Conservation (phyloP, 2,329 filamentous ascomycete species). For the Sporothrix brasiliensis region DNA sequence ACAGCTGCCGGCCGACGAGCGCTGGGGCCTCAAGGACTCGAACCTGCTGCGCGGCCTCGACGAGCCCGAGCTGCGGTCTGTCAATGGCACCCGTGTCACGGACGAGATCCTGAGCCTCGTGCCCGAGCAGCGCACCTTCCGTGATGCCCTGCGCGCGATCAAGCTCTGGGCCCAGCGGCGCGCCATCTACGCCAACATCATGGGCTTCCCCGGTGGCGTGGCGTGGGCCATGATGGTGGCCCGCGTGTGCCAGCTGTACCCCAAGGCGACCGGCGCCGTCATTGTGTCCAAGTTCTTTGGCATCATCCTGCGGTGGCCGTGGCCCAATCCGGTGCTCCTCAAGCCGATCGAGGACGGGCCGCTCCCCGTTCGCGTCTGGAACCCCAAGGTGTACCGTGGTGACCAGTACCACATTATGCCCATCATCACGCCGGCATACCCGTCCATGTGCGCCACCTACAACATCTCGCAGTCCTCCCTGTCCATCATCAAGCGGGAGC, state of each 20-base stretch:
- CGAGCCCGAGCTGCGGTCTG: slow-evolving; percentile 80
- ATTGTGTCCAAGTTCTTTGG: slow-evolving; percentile 94
- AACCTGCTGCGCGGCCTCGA: slow-evolving; percentile 82
- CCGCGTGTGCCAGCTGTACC: slow-evolving; percentile 92
- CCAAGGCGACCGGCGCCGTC: slow-evolving; percentile 83
- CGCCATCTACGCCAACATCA: slow-evolving; percentile 93
- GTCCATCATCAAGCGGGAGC: slow-evolving; percentile 78
- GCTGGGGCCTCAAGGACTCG: slow-evolving; percentile 79
- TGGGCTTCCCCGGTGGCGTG: slow-evolving; percentile 94
- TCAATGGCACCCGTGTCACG: slow-evolving; percentile 93
- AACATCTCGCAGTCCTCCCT: slow-evolving; percentile 89
- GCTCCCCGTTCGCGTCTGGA: slow-evolving; percentile 86
- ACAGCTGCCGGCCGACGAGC: slow-evolving; percentile 67
- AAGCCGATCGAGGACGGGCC: slow-evolving; percentile 84
- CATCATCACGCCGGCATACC: slow-evolving; percentile 95
- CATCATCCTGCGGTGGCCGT: slow-evolving; percentile 87
- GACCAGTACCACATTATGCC: slow-evolving; percentile 93
- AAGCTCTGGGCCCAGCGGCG: slow-evolving; percentile 95
- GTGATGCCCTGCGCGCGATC: slow-evolving; percentile 84
- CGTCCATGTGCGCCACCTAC: slow-evolving; percentile 96
- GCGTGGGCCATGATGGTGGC: slow-evolving; percentile 98
- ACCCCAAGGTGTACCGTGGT: slow-evolving; percentile 81
- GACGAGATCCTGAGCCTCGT: slow-evolving; percentile 89
- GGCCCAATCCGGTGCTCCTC: slow-evolving; percentile 90
- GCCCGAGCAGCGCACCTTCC: slow-evolving; percentile 86